Conservation (phyloP, 192 early-diverging fungal genomes). For the Umbelopsis ramanniana region DNA sequence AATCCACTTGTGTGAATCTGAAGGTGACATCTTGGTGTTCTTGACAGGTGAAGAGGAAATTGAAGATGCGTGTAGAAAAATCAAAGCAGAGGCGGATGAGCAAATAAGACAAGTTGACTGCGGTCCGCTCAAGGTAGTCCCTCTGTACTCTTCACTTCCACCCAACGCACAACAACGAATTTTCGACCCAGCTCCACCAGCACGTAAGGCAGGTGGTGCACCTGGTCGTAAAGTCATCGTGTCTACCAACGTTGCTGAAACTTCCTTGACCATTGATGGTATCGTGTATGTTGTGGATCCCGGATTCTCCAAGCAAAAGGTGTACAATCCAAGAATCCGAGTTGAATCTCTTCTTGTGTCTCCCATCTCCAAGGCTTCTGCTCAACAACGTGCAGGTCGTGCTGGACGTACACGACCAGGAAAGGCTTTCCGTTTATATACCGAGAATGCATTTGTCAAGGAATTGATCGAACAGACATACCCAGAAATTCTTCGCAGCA, state of each 20-base stretch:
- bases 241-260: constrained; percentile 98
- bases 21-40: constrained; percentile 97
- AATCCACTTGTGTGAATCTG: constrained; percentile 91
- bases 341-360: constrained; percentile 95
- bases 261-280: constrained; percentile 97
- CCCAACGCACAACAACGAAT: constrained; percentile 91
- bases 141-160: constrained; percentile 92
- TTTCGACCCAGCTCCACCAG: constrained; percentile 88
- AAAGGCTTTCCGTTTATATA: constrained; percentile 98
- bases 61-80: constrained; percentile 90
- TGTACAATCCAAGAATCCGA: constrained; percentile 96
- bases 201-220: constrained; percentile 74
- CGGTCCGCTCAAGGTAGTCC: constrained; percentile 86
- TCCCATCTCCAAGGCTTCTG: constrained; percentile 94
- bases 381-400: constrained; percentile 97
- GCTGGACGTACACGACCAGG: constrained; percentile 98
- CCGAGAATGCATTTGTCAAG: constrained; percentile 92
- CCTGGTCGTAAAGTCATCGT: constrained; percentile 97
- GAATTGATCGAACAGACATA: constrained; percentile 97
- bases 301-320: constrained; percentile 99
- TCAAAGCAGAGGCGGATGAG: constrained; percentile 77
- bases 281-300: constrained; percentile 99
- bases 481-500: constrained; percentile 97
- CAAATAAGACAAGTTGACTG: constrained; percentile 60
- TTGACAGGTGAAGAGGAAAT: constrained; percentile 99